Base-by-base conservation (phyloP, 164 flowering plant genomes). In the Santalum album region DNA sequence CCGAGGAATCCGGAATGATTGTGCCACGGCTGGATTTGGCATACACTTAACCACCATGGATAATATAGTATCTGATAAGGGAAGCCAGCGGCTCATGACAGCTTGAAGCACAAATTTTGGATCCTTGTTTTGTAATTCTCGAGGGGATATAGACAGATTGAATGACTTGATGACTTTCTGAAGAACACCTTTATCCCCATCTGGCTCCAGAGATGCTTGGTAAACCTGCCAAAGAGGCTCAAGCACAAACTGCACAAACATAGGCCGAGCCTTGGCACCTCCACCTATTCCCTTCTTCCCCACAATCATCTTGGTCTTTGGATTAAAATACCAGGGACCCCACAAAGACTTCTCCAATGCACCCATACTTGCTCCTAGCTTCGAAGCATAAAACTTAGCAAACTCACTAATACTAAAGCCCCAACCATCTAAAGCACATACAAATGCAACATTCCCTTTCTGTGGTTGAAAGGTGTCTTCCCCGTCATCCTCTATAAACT, bases 401-500 rank as follows among this genome's bases (percentile, higher is more conserved):
- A 90, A 90, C 47, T 84, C 77, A 15, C 40, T 9, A 39, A 83
- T 72, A 14, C 77, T 38, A 67, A 90, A 90, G 23, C 98, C 96
- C 98, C 98, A 90, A 0, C 98, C 98, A 75, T 90, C 98, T 40
- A 90, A 64, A 16, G 85, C 95, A 75, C 98, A 90, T 1, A 71
- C 96, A 72, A 90, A 90, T 0, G 71, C 88, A 29, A 90, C 98
- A 78, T 90, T 87, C 12, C 94, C 96, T 63, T 87, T 88, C 65
- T 87, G 91, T 0, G 97, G 97, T 61, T 82, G 97, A 57, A 89
- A 89, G 0, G 83, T 79, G 53, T 82, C 91, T 60, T 86, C 96
- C 47, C 80, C 96, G 62, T 90, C 96, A 65, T 85, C 91, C 69
- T 85, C 98, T 9, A 80, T 23, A 32, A 72, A 51, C 69, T 82